Evolutionary conservation across 2,329 filamentous ascomycete species (phyloP).

Genomic region (Aspergillus brasiliensis): DNA sequence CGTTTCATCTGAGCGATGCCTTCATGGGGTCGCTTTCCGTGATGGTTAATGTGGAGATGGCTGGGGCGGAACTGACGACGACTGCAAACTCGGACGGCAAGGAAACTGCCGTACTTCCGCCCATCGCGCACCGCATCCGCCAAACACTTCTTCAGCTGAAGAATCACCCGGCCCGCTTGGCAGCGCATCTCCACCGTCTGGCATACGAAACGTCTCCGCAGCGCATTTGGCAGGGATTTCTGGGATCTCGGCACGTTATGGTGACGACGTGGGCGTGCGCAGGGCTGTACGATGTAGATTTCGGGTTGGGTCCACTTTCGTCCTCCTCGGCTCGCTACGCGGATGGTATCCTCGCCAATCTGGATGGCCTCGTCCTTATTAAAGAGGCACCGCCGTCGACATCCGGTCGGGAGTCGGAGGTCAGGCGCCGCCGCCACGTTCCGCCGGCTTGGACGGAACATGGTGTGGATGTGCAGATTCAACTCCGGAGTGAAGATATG

Average conservation of each 20-base stretch:
- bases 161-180: slow-evolving; percentile 40
- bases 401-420: neutral
- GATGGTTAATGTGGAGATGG: slow-evolving; percentile 37
- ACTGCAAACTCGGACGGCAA: neutral
- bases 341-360: slow-evolving; percentile 18
- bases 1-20: slow-evolving; percentile 41
- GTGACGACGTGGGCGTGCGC: slow-evolving; percentile 47
- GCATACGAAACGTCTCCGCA: slow-evolving; percentile 51
- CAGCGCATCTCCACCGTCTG: slow-evolving; percentile 46
- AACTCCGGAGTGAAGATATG: slow-evolving; percentile 24
- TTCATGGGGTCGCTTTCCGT: slow-evolving; percentile 52
- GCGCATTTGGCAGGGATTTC: slow-evolving; percentile 52
- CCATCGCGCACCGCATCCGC: slow-evolving; percentile 34
- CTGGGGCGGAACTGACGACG: slow-evolving; percentile 11
- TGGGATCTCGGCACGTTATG: slow-evolving; percentile 46
- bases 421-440: neutral
- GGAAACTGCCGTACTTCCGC: neutral
- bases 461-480: slow-evolving; percentile 25
- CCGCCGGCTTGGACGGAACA: slow-evolving; percentile 18
- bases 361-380: slow-evolving; percentile 24
- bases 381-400: slow-evolving; percentile 21
- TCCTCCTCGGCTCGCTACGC: slow-evolving; percentile 18
- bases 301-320: slow-evolving; percentile 23
- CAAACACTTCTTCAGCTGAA: slow-evolving; percentile 37
- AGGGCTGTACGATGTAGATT: slow-evolving; percentile 42